A percentile compares a stretch with the other conserved stretches of the same genome.
These are phyloP conservation scores for Thymus mandschuricus DNA, from an alignment of 257 asterid genomes.

Conservation along the genomic window DNA sequence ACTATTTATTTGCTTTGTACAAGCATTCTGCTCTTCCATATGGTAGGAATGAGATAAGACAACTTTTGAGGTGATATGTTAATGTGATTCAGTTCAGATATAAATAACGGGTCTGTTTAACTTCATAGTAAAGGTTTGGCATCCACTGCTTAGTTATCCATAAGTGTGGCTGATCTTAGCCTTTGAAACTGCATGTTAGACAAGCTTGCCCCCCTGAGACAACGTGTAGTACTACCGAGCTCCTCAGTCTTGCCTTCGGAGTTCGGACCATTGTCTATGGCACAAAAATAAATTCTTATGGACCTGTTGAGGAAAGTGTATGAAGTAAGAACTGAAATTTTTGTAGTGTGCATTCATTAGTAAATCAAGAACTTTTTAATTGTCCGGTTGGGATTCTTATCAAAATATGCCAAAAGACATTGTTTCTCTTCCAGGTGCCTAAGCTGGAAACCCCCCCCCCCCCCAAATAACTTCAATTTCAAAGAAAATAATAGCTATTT, in stretches of 20 bases:
- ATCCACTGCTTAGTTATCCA: not conserved
- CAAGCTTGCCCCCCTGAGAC: too few species aligned
- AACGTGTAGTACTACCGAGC: not conserved
- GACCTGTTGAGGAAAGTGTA: not conserved
- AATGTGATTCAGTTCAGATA: not conserved
- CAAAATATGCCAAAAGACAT: not conserved
- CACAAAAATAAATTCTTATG: not conserved
- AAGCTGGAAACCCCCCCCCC: not conserved
- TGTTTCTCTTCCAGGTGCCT: constrained; percentile 6
- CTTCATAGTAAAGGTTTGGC: not conserved
- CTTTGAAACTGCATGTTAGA: not conserved
- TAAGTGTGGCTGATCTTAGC: constrained; percentile 3
- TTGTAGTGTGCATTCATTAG: too few species aligned
- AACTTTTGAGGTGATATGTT: too few species aligned
- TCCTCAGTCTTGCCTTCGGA: not conserved
- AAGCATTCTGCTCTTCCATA: not conserved
- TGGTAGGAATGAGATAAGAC: not conserved
- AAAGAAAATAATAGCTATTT: too few species aligned
- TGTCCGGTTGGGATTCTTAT: not conserved
- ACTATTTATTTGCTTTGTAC: not conserved
- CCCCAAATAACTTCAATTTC: too few species aligned
- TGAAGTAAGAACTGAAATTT: not conserved
- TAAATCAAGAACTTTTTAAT: not conserved
- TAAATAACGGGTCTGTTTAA: not conserved
- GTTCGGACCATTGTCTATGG: not conserved